Evolutionary conservation across 179 eudicot genomes (phyloP), one percentile per base, ranked within the genome.

Genomic region (Beta corolliflora): DNA sequence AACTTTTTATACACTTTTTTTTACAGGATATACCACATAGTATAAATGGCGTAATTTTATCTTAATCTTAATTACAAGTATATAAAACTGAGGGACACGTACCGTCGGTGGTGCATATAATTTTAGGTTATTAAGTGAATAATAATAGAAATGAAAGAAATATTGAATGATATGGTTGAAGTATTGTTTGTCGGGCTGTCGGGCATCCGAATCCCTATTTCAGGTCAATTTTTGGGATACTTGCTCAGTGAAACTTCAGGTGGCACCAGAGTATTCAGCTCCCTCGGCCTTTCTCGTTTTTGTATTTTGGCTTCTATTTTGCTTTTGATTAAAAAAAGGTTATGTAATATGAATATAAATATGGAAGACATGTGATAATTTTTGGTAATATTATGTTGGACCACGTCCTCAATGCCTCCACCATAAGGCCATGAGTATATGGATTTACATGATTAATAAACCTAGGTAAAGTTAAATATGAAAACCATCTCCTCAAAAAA

Each of bases 181-280:
- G 83, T 79, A 77, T 71, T 55, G 46, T 80, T 80, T 87, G 89
- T 87, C 87, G 80, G 85, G 80, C 71, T 89, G 87, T 85, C 86
- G 86, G 84, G 74, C 72, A 68, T 56, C 75, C 66, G 64, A 46
- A 76, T 80, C 64, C 29, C 0, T 31, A 9, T 5, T 58, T 36
- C 64, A 70, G 52, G 48, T 52, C 76, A 78, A 29, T 7, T 60
- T 58, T 10, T 50, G 31, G 25, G 77, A 64, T 63, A 16, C 29
- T 65, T 21, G 71, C 5, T 67, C 75, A 66, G 67, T 53, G 16
- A 10, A 10, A 50, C 52, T 7, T 18, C 73, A 67, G 73, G 63
- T 29, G 50, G 36, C 5, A 25, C 29, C 29, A 25, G 29, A 25
- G 44, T 48, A 23, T 21, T 41, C 21, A n/a, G 73, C 25, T 70